Conservation (phyloP, 176 grass and related monocot species). For the Carex pumila region DNA sequence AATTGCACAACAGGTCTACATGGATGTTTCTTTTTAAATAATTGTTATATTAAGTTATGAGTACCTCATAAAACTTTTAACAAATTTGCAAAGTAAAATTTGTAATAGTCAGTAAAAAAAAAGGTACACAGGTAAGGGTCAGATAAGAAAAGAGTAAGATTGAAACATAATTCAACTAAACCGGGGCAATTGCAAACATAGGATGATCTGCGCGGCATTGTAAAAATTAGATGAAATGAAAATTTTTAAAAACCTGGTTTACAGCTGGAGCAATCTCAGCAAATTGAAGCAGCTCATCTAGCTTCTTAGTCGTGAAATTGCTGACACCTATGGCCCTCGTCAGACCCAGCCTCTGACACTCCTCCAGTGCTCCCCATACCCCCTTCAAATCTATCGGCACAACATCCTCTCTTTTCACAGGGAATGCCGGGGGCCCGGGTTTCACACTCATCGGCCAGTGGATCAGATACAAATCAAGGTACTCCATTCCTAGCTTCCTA, state of each 20-base stretch:
- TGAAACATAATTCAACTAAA: too few relatives aligned
- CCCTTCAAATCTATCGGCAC: constrained; percentile 39
- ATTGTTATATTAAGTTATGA: too few relatives aligned
- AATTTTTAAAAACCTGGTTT: constrained; percentile 29
- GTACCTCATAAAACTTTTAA: too few relatives aligned
- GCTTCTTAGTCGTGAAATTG: constrained; percentile 53
- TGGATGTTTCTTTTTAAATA: too few relatives aligned
- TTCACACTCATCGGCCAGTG: constrained; percentile 49
- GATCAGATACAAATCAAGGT: constrained; percentile 60
- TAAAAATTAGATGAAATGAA: too few relatives aligned
- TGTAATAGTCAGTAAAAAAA: too few relatives aligned
- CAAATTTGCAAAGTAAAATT: too few relatives aligned
- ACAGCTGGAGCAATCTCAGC: constrained; percentile 37
- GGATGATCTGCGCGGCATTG: too few relatives aligned
- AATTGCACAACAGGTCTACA: too few relatives aligned
- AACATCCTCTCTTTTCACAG: constrained; percentile 16
- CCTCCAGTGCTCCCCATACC: constrained; percentile 56
- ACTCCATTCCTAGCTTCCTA: constrained; percentile 52
- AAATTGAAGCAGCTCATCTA: constrained; percentile 22
- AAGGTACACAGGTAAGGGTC: too few relatives aligned
- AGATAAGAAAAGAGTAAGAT: too few relatives aligned
- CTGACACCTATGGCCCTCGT: constrained; percentile 47
- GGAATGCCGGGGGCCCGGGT: not conserved
- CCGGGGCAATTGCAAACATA: too few relatives aligned
- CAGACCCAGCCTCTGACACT: constrained; percentile 46